phyloP scores from a whole-genome alignment of 768 basidiomycete genomes.

The Rhodosporidiobolus sp. region DNA sequence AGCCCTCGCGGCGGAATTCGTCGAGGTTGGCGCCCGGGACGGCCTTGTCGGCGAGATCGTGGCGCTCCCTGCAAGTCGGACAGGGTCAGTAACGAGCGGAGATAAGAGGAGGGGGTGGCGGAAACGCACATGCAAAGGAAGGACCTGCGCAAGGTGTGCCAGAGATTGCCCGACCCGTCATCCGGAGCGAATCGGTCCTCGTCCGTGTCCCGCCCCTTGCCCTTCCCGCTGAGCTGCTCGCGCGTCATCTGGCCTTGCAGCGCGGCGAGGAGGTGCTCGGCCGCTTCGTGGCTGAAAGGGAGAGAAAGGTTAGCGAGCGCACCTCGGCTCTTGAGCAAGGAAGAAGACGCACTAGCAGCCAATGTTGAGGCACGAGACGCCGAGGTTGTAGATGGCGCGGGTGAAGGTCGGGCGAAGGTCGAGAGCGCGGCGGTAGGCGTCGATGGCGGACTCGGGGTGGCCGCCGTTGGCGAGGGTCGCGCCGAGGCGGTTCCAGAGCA shows the following conservation, averaged over 20 bases:
- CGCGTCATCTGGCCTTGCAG: conserved; percentile 61
- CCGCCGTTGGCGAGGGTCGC: conserved; percentile 91
- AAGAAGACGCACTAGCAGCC: conserved; percentile 60
- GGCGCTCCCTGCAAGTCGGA: conserved; percentile 57
- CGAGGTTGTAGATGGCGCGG: conserved; percentile 94
- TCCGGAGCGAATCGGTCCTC: conserved; percentile 48
- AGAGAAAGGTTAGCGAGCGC: too few species aligned
- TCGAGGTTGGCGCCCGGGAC: conserved; percentile 64
- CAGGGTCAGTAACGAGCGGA: neutral
- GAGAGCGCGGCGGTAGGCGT: conserved; percentile 73
- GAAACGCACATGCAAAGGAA: conserved; percentile 67
- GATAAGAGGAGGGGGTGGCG: neutral
- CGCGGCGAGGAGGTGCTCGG: conserved; percentile 89
- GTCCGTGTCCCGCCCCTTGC: conserved; percentile 22
- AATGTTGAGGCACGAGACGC: conserved; percentile 95
- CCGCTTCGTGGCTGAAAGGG: conserved; percentile 67
- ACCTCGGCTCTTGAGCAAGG: too few species aligned
- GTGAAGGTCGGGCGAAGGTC: conserved; percentile 91
- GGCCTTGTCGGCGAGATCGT: conserved; percentile 75
- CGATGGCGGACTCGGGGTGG: conserved; percentile 82
- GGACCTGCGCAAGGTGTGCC: conserved; percentile 81
- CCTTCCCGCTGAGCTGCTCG: conserved; percentile 13
- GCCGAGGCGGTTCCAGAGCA: conserved; percentile 92
- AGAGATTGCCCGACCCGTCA: conserved; percentile 78
- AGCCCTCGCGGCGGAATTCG: conserved; percentile 74